Percentiles rank a stretch among this genome's conserved stretches.
Conservation (phyloP, 768 basidiomycete genomes). For the Phlebiopsis gigantea region DNA sequence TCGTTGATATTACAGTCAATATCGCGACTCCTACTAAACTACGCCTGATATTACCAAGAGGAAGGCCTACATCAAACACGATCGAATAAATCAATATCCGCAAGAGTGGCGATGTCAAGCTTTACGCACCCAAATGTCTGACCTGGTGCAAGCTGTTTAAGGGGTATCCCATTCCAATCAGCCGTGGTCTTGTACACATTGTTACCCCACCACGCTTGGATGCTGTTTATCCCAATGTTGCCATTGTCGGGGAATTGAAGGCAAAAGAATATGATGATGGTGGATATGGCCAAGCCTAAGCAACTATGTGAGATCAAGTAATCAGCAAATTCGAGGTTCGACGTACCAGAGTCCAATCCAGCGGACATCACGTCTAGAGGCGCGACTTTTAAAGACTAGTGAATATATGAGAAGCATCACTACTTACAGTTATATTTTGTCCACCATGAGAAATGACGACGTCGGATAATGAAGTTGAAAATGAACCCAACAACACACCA, state of each 20-base stretch:
- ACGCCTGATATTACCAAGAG: too few species aligned
- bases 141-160: constrained; percentile 18
- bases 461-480: constrained; percentile 64
- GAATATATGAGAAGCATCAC: background rate
- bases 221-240: constrained; percentile 27
- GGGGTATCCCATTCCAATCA: constrained; percentile 23
- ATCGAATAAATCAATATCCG: too few species aligned
- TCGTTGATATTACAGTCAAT: too few species aligned
- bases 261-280: constrained; percentile 27
- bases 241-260: constrained; percentile 31
- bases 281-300: constrained; percentile 16
- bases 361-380: constrained; percentile 64
- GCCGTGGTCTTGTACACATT: constrained; percentile 29
- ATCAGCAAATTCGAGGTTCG: constrained; percentile 53
- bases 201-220: constrained; percentile 35
- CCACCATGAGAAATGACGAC: constrained; percentile 65
- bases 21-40: too few species aligned
- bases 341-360: constrained; percentile 68
- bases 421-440: constrained; percentile 66
- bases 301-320: constrained; percentile 38
- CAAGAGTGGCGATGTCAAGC: too few species aligned
- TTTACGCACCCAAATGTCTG: constrained; percentile 25
- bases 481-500: constrained; percentile 73
- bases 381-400: background rate
- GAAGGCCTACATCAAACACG: too few species aligned